These are phyloP conservation scores for Penicillium freii DNA, from an alignment of 2,329 filamentous ascomycete genomes.

Conservation along the genomic window DNA sequence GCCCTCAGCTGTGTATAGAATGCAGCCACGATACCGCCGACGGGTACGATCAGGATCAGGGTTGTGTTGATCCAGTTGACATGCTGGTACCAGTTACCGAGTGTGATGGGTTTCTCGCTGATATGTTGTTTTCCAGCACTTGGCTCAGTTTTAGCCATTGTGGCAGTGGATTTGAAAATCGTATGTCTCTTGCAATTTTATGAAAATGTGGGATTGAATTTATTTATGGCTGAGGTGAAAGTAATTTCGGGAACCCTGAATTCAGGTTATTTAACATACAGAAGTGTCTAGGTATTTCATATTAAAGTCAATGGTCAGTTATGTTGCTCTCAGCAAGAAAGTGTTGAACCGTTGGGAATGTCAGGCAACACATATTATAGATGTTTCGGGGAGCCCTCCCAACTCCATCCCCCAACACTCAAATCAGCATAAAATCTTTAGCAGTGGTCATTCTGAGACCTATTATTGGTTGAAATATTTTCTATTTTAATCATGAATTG, in stretches of 20 bases:
- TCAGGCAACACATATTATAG: not conserved
- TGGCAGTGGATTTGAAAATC: not conserved
- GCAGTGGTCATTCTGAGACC: not conserved
- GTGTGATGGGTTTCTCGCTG: conserved; percentile 73
- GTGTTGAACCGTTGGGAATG: conserved; percentile 10
- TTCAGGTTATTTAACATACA: not conserved
- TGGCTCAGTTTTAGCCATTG: not conserved
- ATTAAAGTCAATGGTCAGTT: not conserved
- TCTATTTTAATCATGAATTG: not conserved
- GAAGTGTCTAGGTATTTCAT: no score
- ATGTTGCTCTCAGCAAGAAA: conserved; percentile 2
- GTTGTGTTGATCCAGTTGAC: conserved; percentile 84
- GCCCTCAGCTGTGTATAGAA: conserved; percentile 70
- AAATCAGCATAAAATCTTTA: not conserved
- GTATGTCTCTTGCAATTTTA: not conserved
- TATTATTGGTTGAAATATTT: not conserved
- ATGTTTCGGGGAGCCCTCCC: not conserved
- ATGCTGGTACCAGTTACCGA: conserved; percentile 79
- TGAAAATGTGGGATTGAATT: not conserved
- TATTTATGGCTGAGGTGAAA: not conserved
- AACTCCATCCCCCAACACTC: not conserved
- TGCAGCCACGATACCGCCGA: conserved; percentile 66
- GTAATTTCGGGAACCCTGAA: no score
- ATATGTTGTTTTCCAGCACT: conserved; percentile 66
- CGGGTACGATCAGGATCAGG: conserved; percentile 71